Conservation (phyloP, 2,329 filamentous ascomycete species). For the Keithomyces neogunnii region DNA sequence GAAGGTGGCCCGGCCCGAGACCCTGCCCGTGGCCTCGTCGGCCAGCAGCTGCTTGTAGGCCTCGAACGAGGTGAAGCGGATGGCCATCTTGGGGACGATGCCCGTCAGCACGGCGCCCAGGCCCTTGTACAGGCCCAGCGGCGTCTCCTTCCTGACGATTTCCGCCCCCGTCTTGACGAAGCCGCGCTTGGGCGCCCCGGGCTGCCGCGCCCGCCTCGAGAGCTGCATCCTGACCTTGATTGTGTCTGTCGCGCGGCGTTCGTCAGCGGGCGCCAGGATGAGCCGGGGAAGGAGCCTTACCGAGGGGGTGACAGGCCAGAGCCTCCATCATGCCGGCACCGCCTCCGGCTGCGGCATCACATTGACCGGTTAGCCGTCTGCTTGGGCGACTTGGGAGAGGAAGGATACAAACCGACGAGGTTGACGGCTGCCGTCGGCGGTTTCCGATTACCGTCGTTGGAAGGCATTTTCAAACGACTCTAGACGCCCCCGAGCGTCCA, state of each 20-base stretch:
- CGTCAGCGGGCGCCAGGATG: neutral
- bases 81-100: conserved; percentile 98
- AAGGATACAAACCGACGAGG: conserved; percentile 62
- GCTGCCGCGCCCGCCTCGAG: conserved; percentile 72
- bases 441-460: conserved; percentile 47
- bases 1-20: conserved; percentile 64
- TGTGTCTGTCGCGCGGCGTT: conserved; percentile 51
- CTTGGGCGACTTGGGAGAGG: neutral
- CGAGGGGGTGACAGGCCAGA: conserved; percentile 86
- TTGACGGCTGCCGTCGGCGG: conserved; percentile 82
- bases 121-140: conserved; percentile 91
- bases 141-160: conserved; percentile 84
- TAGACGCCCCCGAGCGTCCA: too few relatives aligned
- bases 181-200: conserved; percentile 77
- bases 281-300: conserved; percentile 38
- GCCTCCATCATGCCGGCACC: conserved; percentile 99
- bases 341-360: conserved; percentile 62
- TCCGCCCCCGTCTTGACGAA: conserved; percentile 80
- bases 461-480: conserved; percentile 20
- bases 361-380: neutral
- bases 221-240: conserved; percentile 99
- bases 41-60: conserved; percentile 82
- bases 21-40: conserved; percentile 54
- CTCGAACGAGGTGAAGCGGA: conserved; percentile 96
- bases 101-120: conserved; percentile 94